Evolutionary conservation across 257 asterid genomes (phyloP).

Genomic region (Marsdenia floribunda): DNA sequence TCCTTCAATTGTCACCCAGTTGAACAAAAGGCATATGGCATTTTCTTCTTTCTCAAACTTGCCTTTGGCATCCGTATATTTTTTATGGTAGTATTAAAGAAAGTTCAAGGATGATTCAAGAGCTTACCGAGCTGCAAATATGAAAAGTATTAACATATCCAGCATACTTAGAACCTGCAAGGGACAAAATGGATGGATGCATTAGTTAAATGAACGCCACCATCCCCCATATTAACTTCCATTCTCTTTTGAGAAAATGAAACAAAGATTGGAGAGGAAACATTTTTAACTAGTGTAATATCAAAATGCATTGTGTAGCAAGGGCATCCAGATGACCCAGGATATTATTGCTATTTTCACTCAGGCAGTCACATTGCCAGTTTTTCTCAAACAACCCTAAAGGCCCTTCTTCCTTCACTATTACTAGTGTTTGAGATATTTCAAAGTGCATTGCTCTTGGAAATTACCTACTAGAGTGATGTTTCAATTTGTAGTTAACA

Average conservation of each 20-base stretch:
- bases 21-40: not conserved
- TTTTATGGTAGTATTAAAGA: not conserved
- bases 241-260: not conserved
- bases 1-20: not conserved
- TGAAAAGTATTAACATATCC: conserved; percentile 88
- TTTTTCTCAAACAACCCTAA: not conserved
- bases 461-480: not conserved
- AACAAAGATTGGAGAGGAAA: not conserved
- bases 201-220: conserved; percentile 14
- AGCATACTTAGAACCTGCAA: conserved; percentile 86
- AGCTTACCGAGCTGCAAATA: conserved; percentile 83
- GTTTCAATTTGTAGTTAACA: not conserved
- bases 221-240: not conserved
- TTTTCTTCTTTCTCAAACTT: not conserved
- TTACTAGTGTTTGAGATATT: not conserved
- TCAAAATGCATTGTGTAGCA: not conserved
- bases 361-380: not conserved
- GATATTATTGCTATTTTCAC: not conserved
- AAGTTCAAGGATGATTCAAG: conserved; percentile 2
- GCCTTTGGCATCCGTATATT: not conserved
- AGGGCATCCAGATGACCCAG: not conserved
- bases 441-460: not conserved
- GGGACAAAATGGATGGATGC: conserved; percentile 3
- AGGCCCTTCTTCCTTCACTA: not conserved
- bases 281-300: not conserved